Percentiles rank a stretch among this genome's conserved stretches.
Evolutionary conservation across 495 filamentous ascomycete genomes (phyloP).

Genomic region (Trichoderma parareesei): DNA sequence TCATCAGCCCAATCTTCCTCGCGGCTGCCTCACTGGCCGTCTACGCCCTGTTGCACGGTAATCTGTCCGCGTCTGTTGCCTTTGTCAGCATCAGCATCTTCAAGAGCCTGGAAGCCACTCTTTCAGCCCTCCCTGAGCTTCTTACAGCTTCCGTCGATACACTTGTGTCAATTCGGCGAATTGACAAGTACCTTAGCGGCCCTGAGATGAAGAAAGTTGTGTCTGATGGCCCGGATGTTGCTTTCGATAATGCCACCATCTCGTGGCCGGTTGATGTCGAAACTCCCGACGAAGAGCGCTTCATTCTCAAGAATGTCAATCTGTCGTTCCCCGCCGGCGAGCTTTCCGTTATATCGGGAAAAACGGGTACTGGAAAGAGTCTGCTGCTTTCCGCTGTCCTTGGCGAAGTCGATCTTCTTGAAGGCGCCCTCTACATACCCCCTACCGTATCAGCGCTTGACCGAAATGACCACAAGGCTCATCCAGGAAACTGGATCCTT

Average conservation of each 20-base stretch:
- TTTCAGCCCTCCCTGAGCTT: conserved; percentile 66
- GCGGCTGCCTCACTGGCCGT: conserved; percentile 62
- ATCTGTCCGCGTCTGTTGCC: conserved; percentile 63
- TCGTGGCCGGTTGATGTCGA: conserved; percentile 63
- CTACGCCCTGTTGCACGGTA: conserved; percentile 55
- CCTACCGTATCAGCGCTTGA: conserved; percentile 33
- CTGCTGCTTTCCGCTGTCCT: conserved; percentile 56
- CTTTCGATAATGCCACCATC: conserved; percentile 61
- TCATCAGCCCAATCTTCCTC: conserved; percentile 64
- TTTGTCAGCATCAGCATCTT: conserved; percentile 77
- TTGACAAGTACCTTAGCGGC: conserved; percentile 60
- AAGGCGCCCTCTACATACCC: conserved; percentile 45
- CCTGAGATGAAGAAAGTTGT: conserved; percentile 56
- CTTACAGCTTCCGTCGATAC: conserved; percentile 63
- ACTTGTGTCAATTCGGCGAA: conserved; percentile 63
- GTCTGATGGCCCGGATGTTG: conserved; percentile 48
- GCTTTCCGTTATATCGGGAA: conserved; percentile 63
- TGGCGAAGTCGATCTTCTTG: conserved; percentile 53
- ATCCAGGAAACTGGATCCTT: conserved; percentile 61
- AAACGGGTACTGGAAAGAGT: conserved; percentile 62
- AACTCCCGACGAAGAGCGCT: conserved; percentile 45
- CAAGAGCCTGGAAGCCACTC: conserved; percentile 56
- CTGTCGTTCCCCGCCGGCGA: conserved; percentile 57
- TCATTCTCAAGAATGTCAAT: conserved; percentile 54
- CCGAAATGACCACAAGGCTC: conserved; percentile 49